phyloP scores from a whole-genome alignment of 2,329 filamentous ascomycete genomes.

The Didymella pinodella region DNA sequence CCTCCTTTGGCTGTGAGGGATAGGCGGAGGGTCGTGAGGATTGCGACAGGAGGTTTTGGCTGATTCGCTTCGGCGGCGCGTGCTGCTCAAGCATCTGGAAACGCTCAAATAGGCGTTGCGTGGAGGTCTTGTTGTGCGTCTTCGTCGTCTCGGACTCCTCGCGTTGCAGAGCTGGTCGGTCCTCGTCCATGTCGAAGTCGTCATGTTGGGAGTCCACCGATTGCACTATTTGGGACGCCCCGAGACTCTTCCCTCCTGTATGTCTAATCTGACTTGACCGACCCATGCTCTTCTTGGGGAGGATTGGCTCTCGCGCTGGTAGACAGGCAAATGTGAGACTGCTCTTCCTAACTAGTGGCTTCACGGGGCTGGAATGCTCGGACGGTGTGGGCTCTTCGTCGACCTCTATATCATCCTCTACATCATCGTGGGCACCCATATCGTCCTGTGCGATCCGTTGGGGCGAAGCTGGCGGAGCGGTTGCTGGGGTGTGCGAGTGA shows the following conservation, averaged over 20 bases:
- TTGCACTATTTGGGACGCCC: slow-evolving; percentile 52
- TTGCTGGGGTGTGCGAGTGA: slow-evolving; percentile 33
- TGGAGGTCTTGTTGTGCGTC: slow-evolving; percentile 86
- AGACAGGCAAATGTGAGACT: slow-evolving; percentile 94
- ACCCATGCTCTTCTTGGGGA: slow-evolving; percentile 82
- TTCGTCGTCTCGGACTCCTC: slow-evolving; percentile 63
- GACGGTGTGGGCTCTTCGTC: slow-evolving; percentile 70
- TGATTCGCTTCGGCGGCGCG: slow-evolving; percentile 46
- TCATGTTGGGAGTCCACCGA: slow-evolving; percentile 52
- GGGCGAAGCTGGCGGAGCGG: slow-evolving; percentile 32
- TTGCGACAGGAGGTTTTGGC: slow-evolving; percentile 47
- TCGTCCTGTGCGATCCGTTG: slow-evolving; percentile 38
- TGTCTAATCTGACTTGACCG: slow-evolving; percentile 78
- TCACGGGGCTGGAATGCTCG: slow-evolving; percentile 75
- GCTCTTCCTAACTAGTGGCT: slow-evolving; percentile 85
- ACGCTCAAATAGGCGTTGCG: slow-evolving; percentile 88
- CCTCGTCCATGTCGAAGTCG: slow-evolving; percentile 62
- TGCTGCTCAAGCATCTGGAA: slow-evolving; percentile 76
- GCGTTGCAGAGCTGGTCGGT: slow-evolving; percentile 46
- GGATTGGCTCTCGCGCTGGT: slow-evolving; percentile 86
- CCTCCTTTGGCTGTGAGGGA: slow-evolving; percentile 33
- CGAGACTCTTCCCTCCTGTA: slow-evolving; percentile 74
- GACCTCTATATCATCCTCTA: slow-evolving; percentile 52
- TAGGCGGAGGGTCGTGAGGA: slow-evolving; percentile 21
- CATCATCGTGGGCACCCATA: slow-evolving; percentile 42